These are phyloP conservation scores for Dendrobium huoshanense DNA, from an alignment of 106 monocot species.

Conservation along the genomic window DNA sequence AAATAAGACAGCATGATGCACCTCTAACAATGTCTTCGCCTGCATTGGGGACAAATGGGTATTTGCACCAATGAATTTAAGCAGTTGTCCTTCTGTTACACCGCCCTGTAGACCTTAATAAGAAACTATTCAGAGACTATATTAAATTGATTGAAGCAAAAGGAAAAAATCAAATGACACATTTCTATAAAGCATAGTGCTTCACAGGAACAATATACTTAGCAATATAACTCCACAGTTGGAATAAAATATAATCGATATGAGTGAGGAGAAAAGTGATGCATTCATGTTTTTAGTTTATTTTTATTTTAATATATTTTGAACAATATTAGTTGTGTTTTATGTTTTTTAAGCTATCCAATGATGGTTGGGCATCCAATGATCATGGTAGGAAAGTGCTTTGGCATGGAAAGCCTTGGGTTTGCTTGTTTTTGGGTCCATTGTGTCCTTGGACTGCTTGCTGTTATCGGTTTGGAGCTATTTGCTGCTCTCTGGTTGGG, in stretches of 20 bases:
- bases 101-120: constrained; percentile 90
- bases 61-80: constrained; percentile 96
- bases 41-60: constrained; percentile 52
- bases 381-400: too few species aligned
- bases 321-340: too few species aligned
- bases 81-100: constrained; percentile 88
- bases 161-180: background rate
- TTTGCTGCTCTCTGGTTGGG: too few species aligned
- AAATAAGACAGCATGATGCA: constrained; percentile 8
- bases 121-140: constrained; percentile 13
- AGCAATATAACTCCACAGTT: background rate
- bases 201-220: background rate
- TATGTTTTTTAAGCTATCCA: too few species aligned
- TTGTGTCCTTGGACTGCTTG: too few species aligned
- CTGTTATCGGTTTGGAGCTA: too few species aligned
- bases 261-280: background rate
- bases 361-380: too few species aligned
- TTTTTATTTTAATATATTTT: too few species aligned
- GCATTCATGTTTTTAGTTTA: too few species aligned
- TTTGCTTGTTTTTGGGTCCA: too few species aligned
- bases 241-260: background rate
- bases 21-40: constrained; percentile 83
- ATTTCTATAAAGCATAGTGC: background rate
- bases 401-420: too few species aligned
- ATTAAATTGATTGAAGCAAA: background rate